These are phyloP conservation scores for Yamadazyma epiphylla DNA, from an alignment of 1,139 yeast genomes.

Conservation along the genomic window DNA sequence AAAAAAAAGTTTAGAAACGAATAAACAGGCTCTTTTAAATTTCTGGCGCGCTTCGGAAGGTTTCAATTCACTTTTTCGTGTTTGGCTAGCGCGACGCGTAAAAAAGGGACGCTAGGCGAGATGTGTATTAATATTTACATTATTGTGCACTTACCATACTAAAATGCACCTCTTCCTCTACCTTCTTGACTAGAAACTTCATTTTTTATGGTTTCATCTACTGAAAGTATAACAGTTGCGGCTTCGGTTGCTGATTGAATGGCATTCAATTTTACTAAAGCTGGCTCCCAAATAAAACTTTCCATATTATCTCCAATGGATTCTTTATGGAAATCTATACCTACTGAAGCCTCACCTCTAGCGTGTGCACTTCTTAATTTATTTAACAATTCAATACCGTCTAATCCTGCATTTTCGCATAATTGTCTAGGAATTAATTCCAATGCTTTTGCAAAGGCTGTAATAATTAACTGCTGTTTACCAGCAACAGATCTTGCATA, in stretches of 20 bases:
- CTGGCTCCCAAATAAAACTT: constrained; percentile 96
- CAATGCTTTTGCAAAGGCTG: constrained; percentile 90
- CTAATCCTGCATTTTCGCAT: constrained; percentile 97
- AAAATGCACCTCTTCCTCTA: constrained; percentile 62
- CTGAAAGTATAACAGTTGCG: constrained; percentile 83
- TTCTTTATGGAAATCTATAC: constrained; percentile 87
- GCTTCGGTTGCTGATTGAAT: constrained; percentile 97
- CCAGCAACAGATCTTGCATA: constrained; percentile 87
- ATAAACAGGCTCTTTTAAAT: constrained; percentile 1
- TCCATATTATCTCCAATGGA: constrained; percentile 80
- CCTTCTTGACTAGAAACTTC: constrained; percentile 56
- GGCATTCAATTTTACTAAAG: constrained; percentile 92
- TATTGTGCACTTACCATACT: too few species aligned
- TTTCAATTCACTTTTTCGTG: constrained; percentile 4
- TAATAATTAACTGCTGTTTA: constrained; percentile 87
- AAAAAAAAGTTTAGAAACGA: background rate
- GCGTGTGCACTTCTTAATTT: constrained; percentile 91
- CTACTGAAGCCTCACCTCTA: constrained; percentile 87
- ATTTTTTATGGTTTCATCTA: constrained; percentile 92
- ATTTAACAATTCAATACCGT: constrained; percentile 88
- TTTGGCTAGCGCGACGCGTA: constrained; percentile 9
- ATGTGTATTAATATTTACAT: background rate
- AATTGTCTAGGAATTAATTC: constrained; percentile 96
- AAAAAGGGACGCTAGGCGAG: constrained; percentile 1
- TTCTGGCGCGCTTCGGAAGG: constrained; percentile 1